Evolutionary conservation across 139 green algal species (phyloP).

Genomic region (Trebouxia sp.): DNA sequence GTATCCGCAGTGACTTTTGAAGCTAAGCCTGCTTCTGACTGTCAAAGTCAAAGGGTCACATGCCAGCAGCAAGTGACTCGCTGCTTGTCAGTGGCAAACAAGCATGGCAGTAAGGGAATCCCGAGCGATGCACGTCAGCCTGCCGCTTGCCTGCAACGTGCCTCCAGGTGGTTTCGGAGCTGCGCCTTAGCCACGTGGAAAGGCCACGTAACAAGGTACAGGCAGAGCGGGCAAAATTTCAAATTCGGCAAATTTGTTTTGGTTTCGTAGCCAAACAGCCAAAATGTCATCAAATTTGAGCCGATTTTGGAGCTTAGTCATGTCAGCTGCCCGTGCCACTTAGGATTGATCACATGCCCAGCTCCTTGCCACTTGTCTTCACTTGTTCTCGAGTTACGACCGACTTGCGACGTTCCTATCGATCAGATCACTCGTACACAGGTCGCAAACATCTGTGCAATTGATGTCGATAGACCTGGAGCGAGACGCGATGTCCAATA

Average conservation of each 20-base stretch:
- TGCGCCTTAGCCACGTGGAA: conserved; percentile 18
- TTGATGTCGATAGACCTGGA: background rate
- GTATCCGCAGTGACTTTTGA: too few species aligned
- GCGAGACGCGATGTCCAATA: background rate
- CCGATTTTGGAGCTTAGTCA: conserved; percentile 19
- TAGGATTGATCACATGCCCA: background rate
- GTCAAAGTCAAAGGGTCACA: too few species aligned
- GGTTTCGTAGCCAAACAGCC: background rate
- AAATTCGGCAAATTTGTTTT: background rate
- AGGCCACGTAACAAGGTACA: too few species aligned
- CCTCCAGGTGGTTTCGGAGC: background rate
- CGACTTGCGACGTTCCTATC: background rate
- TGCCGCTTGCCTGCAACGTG: background rate
- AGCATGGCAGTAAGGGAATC: background rate
- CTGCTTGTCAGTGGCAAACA: too few species aligned
- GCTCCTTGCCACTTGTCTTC: background rate
- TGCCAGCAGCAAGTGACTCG: background rate
- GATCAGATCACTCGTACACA: background rate
- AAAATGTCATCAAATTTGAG: too few species aligned
- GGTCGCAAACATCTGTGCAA: background rate
- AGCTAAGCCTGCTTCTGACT: too few species aligned
- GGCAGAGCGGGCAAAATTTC: background rate
- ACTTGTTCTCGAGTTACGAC: too few species aligned
- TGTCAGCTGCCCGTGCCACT: conserved; percentile 9
- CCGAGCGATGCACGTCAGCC: background rate